Evolutionary conservation across 1,139 yeast genomes (phyloP).

Genomic region (Candida neerlandica): DNA sequence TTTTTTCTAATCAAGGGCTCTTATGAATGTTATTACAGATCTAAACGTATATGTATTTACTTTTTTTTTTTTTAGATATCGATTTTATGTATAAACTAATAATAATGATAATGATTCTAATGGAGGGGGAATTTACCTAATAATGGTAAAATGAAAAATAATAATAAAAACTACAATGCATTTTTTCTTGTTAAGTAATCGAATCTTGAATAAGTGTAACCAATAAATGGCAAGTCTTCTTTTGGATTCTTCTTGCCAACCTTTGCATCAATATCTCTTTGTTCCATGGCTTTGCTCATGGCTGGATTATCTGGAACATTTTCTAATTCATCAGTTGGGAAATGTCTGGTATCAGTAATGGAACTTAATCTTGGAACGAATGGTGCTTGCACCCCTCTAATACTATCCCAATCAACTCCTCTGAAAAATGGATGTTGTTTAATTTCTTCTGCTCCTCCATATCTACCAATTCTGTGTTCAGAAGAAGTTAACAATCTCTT

Average conservation of each 20-base stretch:
- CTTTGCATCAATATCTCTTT: slow-evolving; percentile 44
- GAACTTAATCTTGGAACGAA: slow-evolving; percentile 66
- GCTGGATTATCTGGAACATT: slow-evolving; percentile 96
- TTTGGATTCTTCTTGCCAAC: slow-evolving; percentile 52
- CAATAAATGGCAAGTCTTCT: slow-evolving; percentile 93
- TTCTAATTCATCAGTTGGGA: slow-evolving; percentile 97
- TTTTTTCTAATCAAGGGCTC: too few species aligned
- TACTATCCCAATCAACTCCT: slow-evolving; percentile 96
- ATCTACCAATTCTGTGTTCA: slow-evolving; percentile 86
- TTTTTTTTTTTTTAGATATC: too few species aligned
- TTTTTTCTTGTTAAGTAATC: slow-evolving; percentile 89
- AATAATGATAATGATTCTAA: background rate
- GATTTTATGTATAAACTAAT: background rate
- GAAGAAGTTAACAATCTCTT: slow-evolving; percentile 79
- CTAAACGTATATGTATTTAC: too few species aligned
- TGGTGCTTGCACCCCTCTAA: slow-evolving; percentile 92
- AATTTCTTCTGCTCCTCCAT: slow-evolving; percentile 92
- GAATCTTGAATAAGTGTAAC: slow-evolving; percentile 92
- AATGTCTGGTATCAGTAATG: slow-evolving; percentile 93
- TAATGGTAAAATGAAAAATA: background rate
- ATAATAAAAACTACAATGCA: slow-evolving; percentile 54
- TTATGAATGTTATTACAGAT: too few species aligned
- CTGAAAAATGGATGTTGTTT: slow-evolving; percentile 92
- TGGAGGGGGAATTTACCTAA: too few species aligned
- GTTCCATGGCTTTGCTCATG: slow-evolving; percentile 68